phyloP scores from a whole-genome alignment of 2,329 filamentous ascomycete species.

The Pseudogymnoascus sp. region DNA sequence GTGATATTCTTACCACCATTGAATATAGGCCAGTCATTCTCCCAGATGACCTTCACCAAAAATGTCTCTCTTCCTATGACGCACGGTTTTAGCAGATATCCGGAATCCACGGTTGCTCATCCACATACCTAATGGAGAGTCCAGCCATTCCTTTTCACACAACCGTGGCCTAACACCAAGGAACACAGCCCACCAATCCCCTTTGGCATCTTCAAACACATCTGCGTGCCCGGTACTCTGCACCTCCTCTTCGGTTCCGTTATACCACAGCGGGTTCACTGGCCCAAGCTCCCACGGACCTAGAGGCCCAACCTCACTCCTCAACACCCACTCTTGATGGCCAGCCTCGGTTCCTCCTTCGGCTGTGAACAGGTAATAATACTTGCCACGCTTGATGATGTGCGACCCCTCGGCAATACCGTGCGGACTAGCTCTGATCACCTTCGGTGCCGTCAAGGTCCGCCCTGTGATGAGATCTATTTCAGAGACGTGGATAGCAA shows the following conservation, averaged over 20 bases:
- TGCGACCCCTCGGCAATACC: conserved; percentile 39
- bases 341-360: conserved; percentile 32
- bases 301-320: conserved; percentile 36
- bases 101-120: not conserved
- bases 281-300: conserved; percentile 44
- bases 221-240: conserved; percentile 34
- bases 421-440: conserved; percentile 33
- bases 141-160: conserved; percentile 26
- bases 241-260: conserved; percentile 32
- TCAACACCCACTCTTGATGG: conserved; percentile 46
- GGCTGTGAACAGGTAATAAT: conserved; percentile 34
- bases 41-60: conserved; percentile 17
- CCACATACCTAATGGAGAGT: conserved; percentile 36
- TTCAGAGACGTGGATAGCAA: conserved; percentile 41
- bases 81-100: not conserved
- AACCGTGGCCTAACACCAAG: conserved; percentile 37
- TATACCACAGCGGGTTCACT: conserved; percentile 39
- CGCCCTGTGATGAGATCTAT: conserved; percentile 38
- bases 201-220: conserved; percentile 37
- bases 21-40: conserved; percentile 20
- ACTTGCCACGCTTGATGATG: conserved; percentile 30
- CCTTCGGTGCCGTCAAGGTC: conserved; percentile 31
- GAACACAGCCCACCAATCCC: conserved; percentile 43
- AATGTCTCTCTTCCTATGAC: conserved; percentile 17
- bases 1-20: conserved; percentile 17